Evolutionary conservation across 2,329 filamentous ascomycete genomes (phyloP).

Genomic region (Colletotrichum brevisporum): DNA sequence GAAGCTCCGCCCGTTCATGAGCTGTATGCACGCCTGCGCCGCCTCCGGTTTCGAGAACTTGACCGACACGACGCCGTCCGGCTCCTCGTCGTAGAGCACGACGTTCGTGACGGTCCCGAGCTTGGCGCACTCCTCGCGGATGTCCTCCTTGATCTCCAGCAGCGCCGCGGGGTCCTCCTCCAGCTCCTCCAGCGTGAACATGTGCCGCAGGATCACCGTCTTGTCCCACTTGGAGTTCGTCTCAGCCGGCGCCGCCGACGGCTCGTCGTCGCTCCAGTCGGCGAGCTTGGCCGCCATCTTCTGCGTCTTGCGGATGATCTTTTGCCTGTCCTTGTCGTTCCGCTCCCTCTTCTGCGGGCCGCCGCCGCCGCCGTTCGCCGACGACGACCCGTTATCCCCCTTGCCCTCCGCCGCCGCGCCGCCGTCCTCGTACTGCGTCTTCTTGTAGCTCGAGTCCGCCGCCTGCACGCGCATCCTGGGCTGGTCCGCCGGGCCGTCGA

Average conservation of each 20-base stretch:
- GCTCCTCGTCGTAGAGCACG: conserved; percentile 88
- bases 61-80: conserved; percentile 87
- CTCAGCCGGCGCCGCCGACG: conserved; percentile 62
- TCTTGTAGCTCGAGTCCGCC: conserved; percentile 94
- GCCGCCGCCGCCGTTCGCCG: conserved; percentile 54
- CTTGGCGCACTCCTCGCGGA: conserved; percentile 90
- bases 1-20: conserved; percentile 87
- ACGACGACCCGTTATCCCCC: conserved; percentile 53
- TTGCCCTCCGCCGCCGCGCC: conserved; percentile 29
- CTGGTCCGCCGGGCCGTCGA: conserved; percentile 70
- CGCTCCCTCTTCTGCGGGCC: conserved; percentile 44
- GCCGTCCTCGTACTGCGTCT: conserved; percentile 76
- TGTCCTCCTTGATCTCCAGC: conserved; percentile 94
- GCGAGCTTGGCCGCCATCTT: conserved; percentile 92
- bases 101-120: conserved; percentile 92
- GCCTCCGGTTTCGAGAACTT: conserved; percentile 81
- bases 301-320: conserved; percentile 92
- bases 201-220: conserved; percentile 88
- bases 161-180: conserved; percentile 87
- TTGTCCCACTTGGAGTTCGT: conserved; percentile 76
- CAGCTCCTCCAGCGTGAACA: conserved; percentile 90
- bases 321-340: conserved; percentile 81
- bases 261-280: conserved; percentile 95
- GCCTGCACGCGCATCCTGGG: conserved; percentile 82
- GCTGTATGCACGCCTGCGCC: conserved; percentile 78